Percentiles rank a stretch among this genome's conserved stretches.
These are phyloP conservation scores for Leccinum subrobustum DNA, from an alignment of 1,284 basidiomycete species.

Conservation along the genomic window DNA sequence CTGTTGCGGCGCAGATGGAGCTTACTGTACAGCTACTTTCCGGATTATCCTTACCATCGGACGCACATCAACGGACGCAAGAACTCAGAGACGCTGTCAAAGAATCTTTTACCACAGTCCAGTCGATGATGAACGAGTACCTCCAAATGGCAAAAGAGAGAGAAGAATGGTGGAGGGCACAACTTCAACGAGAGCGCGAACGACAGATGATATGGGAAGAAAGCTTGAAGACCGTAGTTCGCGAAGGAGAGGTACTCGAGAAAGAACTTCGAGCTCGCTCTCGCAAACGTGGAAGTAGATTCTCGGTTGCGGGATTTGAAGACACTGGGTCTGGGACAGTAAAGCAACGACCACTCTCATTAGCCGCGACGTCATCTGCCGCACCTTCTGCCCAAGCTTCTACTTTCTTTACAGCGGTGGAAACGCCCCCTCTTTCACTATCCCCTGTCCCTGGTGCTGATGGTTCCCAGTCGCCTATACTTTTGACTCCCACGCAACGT, in stretches of 20 bases:
- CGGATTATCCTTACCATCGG: conserved; percentile 43
- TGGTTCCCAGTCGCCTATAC: conserved; percentile 16
- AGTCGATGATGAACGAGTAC: conserved; percentile 67
- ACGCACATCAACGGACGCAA: conserved; percentile 36
- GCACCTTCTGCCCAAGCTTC: conserved; percentile 19
- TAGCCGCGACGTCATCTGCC: conserved; percentile 7
- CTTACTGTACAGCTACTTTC: conserved; percentile 68
- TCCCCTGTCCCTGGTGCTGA: conserved; percentile 4
- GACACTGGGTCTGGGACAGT: conserved; percentile 27
- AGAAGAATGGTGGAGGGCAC: conserved; percentile 76
- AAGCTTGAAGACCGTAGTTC: conserved; percentile 82
- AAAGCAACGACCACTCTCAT: conserved; percentile 28
- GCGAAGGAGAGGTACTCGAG: conserved; percentile 87
- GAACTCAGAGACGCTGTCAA: conserved; percentile 61
- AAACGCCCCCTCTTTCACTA: conserved; percentile 15
- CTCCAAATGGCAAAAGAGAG: conserved; percentile 73
- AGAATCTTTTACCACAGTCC: conserved; percentile 61
- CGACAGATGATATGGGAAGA: conserved; percentile 89
- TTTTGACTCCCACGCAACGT: conserved; percentile 32
- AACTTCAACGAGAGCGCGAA: conserved; percentile 68
- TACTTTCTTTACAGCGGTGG: conserved; percentile 23
- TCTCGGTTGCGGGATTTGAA: conserved; percentile 38
- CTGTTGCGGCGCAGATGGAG: conserved; percentile 78
- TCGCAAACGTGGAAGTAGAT: conserved; percentile 53
- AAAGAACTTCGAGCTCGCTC: conserved; percentile 68